A percentile compares a stretch with the other conserved stretches of the same genome.
Conservation (phyloP, 2,329 filamentous ascomycete species). For the Colletotrichum sp. region DNA sequence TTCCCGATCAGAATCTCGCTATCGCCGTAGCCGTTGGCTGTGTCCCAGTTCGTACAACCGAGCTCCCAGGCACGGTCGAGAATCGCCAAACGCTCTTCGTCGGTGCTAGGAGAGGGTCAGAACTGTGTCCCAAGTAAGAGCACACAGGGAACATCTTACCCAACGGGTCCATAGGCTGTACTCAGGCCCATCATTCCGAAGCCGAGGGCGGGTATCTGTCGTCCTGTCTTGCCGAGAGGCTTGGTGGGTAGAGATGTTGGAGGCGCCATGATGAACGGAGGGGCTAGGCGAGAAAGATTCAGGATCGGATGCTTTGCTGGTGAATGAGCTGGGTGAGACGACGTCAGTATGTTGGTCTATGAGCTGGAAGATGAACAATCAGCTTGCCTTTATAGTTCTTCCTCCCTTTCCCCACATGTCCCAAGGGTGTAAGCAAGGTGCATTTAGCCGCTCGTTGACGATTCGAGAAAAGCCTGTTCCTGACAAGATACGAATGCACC, state of each 20-base stretch:
- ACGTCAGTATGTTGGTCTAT: background rate
- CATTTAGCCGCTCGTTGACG: background rate
- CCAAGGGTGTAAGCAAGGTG: background rate
- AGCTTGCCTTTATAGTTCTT: background rate
- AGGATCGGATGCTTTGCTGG: background rate
- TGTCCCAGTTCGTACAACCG: background rate
- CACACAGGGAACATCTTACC: constrained; percentile 34
- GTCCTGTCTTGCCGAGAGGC: constrained; percentile 48
- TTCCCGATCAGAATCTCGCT: background rate
- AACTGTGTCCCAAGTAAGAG: background rate
- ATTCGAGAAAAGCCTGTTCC: background rate
- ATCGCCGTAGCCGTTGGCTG: background rate
- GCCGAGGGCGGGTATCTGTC: constrained; percentile 48
- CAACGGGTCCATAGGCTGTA: constrained; percentile 34
- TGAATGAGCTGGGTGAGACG: background rate
- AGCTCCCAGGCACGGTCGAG: background rate
- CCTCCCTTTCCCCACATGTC: background rate
- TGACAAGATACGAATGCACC: background rate
- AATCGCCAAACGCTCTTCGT: background rate
- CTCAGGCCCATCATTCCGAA: constrained; percentile 49
- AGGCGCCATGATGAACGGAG: background rate
- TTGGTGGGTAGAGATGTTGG: background rate
- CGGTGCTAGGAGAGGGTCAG: background rate
- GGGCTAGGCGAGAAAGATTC: background rate
- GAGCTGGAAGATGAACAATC: background rate